A percentile compares a stretch with the other conserved stretches of the same genome.
These are phyloP conservation scores for Furcasterigmium sp. DNA, from an alignment of 2,329 filamentous ascomycete genomes.

Conservation along the genomic window DNA sequence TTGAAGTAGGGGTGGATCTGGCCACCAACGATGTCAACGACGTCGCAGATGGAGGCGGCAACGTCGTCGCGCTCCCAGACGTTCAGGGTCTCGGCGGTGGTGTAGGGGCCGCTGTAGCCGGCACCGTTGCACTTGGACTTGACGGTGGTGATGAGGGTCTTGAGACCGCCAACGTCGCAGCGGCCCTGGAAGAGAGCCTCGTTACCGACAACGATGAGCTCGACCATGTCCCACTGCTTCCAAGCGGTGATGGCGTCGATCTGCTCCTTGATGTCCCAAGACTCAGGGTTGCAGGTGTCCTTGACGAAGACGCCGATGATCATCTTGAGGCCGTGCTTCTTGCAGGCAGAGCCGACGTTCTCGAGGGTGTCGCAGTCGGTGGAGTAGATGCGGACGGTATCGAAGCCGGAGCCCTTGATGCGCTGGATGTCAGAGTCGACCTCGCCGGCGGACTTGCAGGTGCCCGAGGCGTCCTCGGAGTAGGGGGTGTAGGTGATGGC, in stretches of 20 bases:
- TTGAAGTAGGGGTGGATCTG: conserved; percentile 98
- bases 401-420: conserved; percentile 64
- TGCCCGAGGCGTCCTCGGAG: conserved; percentile 40
- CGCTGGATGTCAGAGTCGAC: conserved; percentile 55
- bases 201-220: conserved; percentile 83
- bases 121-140: conserved; percentile 55
- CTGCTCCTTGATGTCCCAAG: conserved; percentile 64
- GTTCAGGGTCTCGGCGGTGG: conserved; percentile 81
- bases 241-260: conserved; percentile 67
- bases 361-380: conserved; percentile 83
- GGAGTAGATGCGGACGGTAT: conserved; percentile 75
- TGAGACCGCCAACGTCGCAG: conserved; percentile 60
- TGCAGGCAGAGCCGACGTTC: conserved; percentile 66
- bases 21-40: conserved; percentile 72
- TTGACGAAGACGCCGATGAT: conserved; percentile 88
- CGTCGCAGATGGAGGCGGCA: conserved; percentile 57
- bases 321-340: conserved; percentile 64
- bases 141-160: conserved; percentile 62
- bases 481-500: conserved; percentile 81
- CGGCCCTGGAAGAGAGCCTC: conserved; percentile 77
- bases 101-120: conserved; percentile 70
- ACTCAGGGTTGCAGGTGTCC: conserved; percentile 50
- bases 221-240: conserved; percentile 65
- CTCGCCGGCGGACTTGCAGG: conserved; percentile 59
- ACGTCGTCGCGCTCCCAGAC: conserved; percentile 64